These are phyloP conservation scores for Ensete glaucum DNA, from an alignment of 176 grass and related monocot species.

Conservation along the genomic window DNA sequence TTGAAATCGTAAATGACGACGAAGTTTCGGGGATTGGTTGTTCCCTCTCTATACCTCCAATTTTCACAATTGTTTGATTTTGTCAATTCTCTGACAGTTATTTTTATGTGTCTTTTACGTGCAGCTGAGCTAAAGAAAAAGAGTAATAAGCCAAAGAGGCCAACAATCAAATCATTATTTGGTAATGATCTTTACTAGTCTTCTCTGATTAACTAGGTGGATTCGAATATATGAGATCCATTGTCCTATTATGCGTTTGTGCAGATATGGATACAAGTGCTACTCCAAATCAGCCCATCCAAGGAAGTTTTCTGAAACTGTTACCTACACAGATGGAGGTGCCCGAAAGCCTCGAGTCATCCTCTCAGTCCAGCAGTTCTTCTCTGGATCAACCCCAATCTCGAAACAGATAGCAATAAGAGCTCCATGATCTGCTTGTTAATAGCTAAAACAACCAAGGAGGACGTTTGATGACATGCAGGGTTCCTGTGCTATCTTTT, in stretches of 20 bases:
- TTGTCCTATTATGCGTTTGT: not conserved
- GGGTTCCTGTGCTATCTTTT: not conserved
- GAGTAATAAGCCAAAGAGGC: constrained; percentile 46
- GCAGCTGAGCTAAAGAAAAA: constrained; percentile 66
- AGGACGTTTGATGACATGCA: not conserved
- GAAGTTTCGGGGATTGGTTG: constrained; percentile 12
- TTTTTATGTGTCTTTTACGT: not conserved
- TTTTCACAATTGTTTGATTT: not conserved
- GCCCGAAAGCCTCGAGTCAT: constrained; percentile 47
- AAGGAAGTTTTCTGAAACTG: constrained; percentile 38
- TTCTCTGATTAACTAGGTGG: constrained; percentile 5
- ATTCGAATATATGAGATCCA: not conserved
- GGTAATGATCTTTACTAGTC: constrained; percentile 28
- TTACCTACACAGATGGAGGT: constrained; percentile 44
- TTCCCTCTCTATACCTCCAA: not conserved
- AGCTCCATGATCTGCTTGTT: not conserved
- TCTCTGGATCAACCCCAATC: constrained; percentile 73
- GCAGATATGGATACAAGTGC: constrained; percentile 26
- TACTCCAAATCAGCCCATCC: constrained; percentile 25
- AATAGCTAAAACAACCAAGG: not conserved
- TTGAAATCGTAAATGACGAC: constrained; percentile 23
- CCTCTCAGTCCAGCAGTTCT: constrained; percentile 65
- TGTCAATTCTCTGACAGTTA: too few relatives aligned
- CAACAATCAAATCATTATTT: constrained; percentile 68
- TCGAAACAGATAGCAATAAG: constrained; percentile 57